Percentiles rank a stretch among this genome's conserved stretches.
phyloP scores from a whole-genome alignment of 805 yeast species.

The Yarrowia sp. region DNA sequence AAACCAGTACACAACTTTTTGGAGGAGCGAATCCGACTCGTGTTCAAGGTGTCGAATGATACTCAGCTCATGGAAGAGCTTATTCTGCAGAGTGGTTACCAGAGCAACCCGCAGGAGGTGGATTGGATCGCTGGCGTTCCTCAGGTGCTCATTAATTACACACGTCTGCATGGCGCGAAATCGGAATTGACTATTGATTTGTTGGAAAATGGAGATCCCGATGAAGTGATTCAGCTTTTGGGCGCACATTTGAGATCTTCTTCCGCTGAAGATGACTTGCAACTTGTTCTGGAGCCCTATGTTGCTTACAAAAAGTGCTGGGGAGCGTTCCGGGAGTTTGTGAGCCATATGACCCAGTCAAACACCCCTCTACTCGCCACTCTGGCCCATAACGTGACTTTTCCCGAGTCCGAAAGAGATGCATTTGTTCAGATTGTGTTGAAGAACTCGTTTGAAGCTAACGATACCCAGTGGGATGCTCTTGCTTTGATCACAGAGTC shows the following conservation, averaged over 20 bases:
- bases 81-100: background rate
- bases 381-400: background rate
- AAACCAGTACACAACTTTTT: background rate
- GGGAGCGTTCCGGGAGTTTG: background rate
- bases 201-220: background rate
- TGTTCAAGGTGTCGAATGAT: background rate
- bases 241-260: background rate
- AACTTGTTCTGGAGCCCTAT: background rate
- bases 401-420: background rate
- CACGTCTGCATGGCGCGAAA: background rate
- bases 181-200: background rate
- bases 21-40: constrained; percentile 12
- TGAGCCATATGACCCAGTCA: background rate
- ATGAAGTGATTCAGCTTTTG: background rate
- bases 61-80: background rate
- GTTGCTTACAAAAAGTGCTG: background rate
- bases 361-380: background rate
- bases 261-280: background rate
- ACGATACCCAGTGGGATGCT: constrained; percentile 18
- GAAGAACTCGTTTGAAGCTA: constrained; percentile 5
- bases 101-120: background rate
- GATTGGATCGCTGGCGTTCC: constrained; percentile 7
- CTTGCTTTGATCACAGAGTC: background rate
- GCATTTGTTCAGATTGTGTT: background rate
- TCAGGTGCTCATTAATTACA: constrained; percentile 1